Conservation (phyloP, 1,284 basidiomycete genomes). For the Pulveroboletus sp. region DNA sequence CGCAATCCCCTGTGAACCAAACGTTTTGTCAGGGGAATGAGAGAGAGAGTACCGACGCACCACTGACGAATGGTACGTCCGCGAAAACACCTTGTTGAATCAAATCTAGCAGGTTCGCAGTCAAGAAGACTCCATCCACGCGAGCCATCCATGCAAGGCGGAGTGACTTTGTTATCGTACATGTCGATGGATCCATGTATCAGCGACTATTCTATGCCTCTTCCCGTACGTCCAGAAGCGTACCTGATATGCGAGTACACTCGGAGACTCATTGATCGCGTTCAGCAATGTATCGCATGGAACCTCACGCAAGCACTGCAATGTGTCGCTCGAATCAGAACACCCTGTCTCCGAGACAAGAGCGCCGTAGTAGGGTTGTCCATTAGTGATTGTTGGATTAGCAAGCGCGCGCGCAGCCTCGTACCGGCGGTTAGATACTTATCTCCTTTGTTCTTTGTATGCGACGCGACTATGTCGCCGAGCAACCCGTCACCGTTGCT, state of each 20-base stretch:
- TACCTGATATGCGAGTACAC: slow-evolving; percentile 50
- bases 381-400: no score
- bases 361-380: slow-evolving; percentile 22
- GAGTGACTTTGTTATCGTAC: slow-evolving; percentile 34
- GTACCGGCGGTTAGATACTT: no score
- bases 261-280: slow-evolving; percentile 20
- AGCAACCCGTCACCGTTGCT: no score
- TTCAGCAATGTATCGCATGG: slow-evolving; percentile 25
- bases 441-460: no score
- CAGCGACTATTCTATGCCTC: no score
- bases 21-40: slow-evolving; percentile 38
- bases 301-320: slow-evolving; percentile 37
- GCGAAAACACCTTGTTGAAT: slow-evolving; percentile 45
- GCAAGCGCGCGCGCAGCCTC: no score
- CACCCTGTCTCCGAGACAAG: slow-evolving; percentile 28
- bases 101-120: slow-evolving; percentile 42
- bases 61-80: slow-evolving; percentile 48
- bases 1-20: slow-evolving; percentile 28
- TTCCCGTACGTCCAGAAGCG: no score
- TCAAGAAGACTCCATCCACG: slow-evolving; percentile 53
- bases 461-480: no score
- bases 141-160: slow-evolving; percentile 49
- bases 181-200: no score
- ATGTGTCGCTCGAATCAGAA: slow-evolving; percentile 23
- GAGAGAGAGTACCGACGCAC: slow-evolving; percentile 28